Base-by-base conservation (phyloP, 345 rosid species). In the Erysimum cheiranthoides region DNA sequence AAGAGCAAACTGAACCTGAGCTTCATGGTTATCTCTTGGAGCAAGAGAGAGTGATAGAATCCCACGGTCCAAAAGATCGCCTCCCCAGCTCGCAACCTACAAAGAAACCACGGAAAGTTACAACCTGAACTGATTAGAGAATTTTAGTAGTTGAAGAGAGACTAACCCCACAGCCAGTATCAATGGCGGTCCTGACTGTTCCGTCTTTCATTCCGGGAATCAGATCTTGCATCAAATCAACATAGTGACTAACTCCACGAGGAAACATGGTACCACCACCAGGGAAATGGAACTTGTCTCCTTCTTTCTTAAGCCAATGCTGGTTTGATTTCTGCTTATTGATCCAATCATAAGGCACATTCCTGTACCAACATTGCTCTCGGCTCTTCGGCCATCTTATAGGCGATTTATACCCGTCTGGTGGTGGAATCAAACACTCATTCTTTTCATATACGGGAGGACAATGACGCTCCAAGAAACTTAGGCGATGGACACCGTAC, bases 241-340 rank as follows among this genome's bases (percentile, higher is more conserved):
- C 99, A 46, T 95, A 95, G 36, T 89, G 91, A 75, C 93, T 75
- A 77, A 95, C 99, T 72, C 99, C 99, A 39, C 59, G 82, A 1
- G 99, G 97, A 79, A 95, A 95, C 99, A 95, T 95, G 3, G 99
- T 95, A 71, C 99, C 99, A 6, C 99, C 99, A 42, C 99, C 99
- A 0, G 97, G 99, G 72, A 95, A 95, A 58, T 78, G 66, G 89
- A 95, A 95, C 80, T 89, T 92, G 46, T 95, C 97, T 42, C 99
- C 99, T 66, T 95, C 81, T 84, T 95, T 95, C 74, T 90, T 82
- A 53, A 92, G 85, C 99, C 99, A 95, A 67, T 95, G 87, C 86
- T 95, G 99, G 74, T 95, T 92, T 9, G 99, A 95, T 79, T 95
- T 95, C 68, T 90, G 84, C 81, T 86, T 95, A 85, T 95, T 92